Evolutionary conservation across 2,329 filamentous ascomycete species (phyloP).

Genomic region (Hypoxylon sp.): DNA sequence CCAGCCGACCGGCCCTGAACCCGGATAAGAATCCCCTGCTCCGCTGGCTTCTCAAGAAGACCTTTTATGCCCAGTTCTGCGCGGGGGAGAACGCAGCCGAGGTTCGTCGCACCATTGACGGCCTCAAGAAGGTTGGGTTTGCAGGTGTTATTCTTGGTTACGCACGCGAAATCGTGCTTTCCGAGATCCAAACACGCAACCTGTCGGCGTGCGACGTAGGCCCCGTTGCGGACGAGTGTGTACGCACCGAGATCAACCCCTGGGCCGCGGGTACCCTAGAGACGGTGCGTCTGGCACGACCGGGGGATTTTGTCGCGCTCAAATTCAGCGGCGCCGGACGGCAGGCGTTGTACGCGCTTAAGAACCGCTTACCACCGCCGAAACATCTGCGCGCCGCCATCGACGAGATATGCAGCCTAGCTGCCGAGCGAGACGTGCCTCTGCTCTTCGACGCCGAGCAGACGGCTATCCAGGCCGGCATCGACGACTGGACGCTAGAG

Average conservation of each 20-base stretch:
- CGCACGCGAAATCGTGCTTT: conserved; percentile 79
- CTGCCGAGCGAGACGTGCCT: conserved; percentile 71
- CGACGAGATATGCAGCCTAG: conserved; percentile 76
- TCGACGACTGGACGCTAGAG: conserved; percentile 80
- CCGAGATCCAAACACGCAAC: conserved; percentile 58
- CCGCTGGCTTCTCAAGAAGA: conserved; percentile 75
- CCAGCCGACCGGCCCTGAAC: conserved; percentile 70
- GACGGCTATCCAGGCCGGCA: conserved; percentile 77
- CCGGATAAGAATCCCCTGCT: conserved; percentile 79
- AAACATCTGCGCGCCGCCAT: conserved; percentile 73
- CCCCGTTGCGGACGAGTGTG: conserved; percentile 56
- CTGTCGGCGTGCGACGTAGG: conserved; percentile 56
- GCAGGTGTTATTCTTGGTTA: conserved; percentile 86
- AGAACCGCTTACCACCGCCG: conserved; percentile 67
- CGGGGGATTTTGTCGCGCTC: conserved; percentile 71
- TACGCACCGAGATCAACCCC: conserved; percentile 67
- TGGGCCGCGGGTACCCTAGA: conserved; percentile 80
- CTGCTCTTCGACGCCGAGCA: conserved; percentile 90
- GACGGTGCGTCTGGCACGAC: conserved; percentile 75
- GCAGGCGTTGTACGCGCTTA: conserved; percentile 72
- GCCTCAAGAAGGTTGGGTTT: conserved; percentile 78
- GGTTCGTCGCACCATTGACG: conserved; percentile 69
- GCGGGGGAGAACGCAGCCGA: conserved; percentile 78
- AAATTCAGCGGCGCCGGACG: conserved; percentile 86
- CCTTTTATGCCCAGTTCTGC: conserved; percentile 92